Percentiles rank a stretch among this genome's conserved stretches.
These are phyloP conservation scores for Capsella bursapastoris DNA, from an alignment of 345 rosid species.

Conservation along the genomic window DNA sequence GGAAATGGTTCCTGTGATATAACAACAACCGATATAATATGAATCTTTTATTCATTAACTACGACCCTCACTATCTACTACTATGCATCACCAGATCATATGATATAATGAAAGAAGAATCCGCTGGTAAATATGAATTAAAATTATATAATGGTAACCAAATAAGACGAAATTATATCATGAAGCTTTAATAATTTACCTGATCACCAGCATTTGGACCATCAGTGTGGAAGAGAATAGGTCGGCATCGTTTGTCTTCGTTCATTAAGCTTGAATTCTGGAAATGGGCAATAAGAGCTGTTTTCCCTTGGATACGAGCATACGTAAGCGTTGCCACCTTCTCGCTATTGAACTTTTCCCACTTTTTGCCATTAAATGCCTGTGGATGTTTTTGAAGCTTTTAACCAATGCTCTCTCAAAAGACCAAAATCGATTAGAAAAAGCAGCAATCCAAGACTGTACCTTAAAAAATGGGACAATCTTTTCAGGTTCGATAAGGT, in stretches of 20 bases:
- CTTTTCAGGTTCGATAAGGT: conserved; percentile 77
- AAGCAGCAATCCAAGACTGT: conserved; percentile 18
- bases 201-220: conserved; percentile 93
- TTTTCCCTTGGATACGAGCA: conserved; percentile 87
- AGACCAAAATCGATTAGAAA: not conserved
- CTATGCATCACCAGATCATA: not conserved
- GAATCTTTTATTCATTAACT: conserved; percentile 13
- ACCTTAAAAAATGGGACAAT: conserved; percentile 81
- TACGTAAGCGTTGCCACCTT: conserved; percentile 88
- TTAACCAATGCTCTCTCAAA: conserved; percentile 23
- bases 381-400: conserved; percentile 42
- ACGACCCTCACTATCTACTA: conserved; percentile 7
- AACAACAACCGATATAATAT: conserved; percentile 5
- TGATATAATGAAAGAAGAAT: not conserved
- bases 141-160: not conserved
- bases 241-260: conserved; percentile 92
- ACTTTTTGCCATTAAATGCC: conserved; percentile 89
- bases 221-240: conserved; percentile 84
- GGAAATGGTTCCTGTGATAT: conserved; percentile 79
- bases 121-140: not conserved
- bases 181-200: conserved; percentile 47
- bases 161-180: not conserved
- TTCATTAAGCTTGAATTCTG: conserved; percentile 95
- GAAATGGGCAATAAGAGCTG: conserved; percentile 88
- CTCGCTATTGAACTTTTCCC: conserved; percentile 94